phyloP scores from a whole-genome alignment of 1,284 basidiomycete genomes.

The Earliella scabrosa region DNA sequence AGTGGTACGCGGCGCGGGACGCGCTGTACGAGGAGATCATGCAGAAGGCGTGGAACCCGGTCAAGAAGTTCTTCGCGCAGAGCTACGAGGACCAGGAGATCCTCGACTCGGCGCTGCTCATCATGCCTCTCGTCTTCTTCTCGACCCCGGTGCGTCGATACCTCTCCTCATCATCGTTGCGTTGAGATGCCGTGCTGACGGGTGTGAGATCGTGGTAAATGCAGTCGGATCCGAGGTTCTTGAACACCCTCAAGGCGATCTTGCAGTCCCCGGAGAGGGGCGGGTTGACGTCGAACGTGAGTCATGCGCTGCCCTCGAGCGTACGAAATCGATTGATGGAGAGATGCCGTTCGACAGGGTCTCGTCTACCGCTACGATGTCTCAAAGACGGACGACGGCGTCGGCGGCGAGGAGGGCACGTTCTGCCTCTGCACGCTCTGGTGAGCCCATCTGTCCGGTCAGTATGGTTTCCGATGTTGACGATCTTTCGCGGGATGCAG shows the following conservation, averaged over 20 bases:
- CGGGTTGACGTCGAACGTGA: constrained; percentile 84
- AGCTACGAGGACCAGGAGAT: constrained; percentile 76
- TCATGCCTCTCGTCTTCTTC: constrained; percentile 91
- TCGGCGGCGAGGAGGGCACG: constrained; percentile 91
- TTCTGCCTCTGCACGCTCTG: constrained; percentile 83
- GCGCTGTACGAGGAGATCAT: constrained; percentile 86
- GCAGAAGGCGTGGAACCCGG: constrained; percentile 77
- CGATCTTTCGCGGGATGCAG: constrained; percentile 38
- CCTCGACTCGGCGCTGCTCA: constrained; percentile 76
- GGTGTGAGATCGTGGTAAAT: no score
- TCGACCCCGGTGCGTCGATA: constrained; percentile 68
- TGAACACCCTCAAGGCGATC: constrained; percentile 80
- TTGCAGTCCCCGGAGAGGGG: constrained; percentile 85
- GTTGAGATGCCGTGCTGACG: no score
- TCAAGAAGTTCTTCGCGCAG: constrained; percentile 72
- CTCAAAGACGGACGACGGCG: constrained; percentile 82
- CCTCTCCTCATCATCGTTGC: no score
- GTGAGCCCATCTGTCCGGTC: constrained; percentile 40
- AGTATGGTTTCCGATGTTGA: background rate
- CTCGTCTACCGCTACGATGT: constrained; percentile 85
- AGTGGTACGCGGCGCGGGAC: constrained; percentile 81
- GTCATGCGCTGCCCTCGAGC: constrained; percentile 21
- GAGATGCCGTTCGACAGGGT: constrained; percentile 43
- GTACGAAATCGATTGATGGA: background rate
- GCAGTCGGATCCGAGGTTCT: constrained; percentile 89